Base-by-base conservation (phyloP, 176 grass and related monocot genomes). In the Poa annua region DNA sequence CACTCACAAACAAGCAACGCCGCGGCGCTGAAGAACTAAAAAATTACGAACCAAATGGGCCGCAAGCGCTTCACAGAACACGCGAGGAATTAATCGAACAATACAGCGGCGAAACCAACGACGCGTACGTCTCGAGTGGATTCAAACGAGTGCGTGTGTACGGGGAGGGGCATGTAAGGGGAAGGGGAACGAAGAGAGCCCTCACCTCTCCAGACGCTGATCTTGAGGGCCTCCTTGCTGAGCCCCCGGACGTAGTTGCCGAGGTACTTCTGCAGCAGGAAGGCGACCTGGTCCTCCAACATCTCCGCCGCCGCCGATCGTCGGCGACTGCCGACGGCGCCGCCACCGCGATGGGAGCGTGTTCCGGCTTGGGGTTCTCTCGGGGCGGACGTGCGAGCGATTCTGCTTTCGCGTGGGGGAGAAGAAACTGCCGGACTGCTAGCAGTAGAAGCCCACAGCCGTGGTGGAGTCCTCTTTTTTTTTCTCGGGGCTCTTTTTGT, bases 161-260 rank as follows among this genome's bases (percentile, higher is more conserved):
- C 15, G 22, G 39, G 42, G 19, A 13, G 12, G 33, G 3, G 8
- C 21, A 8, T 12, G 50, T 35, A 12, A 20, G 11, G 11, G 10
- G n/a, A 9, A 14, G 34, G 34, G 35, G 25, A 11, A 8, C 4
- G 49, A 36, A 16, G 17, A 13, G 66, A 17, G 1, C 5, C 10
- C 49, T 88, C 47, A 98, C 96, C 96, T 95, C 90, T 85, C 96
- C 92, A 98, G 50, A 94, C 96, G 91, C 96, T 92, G 71, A 98
- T 98, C 85, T 98, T 98, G 56, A 98, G 96, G 26, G 91, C 92
- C 76, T 98, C 96, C 86, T 95, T 98, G 90, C 74, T 98, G 87
- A 98, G 91, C 29, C 96, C 92, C 59, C 87, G 87, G 86, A 98
- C 91, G 22, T 93, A 98, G 90, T 93, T 98, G 24, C 96, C 96